These are phyloP conservation scores for Gamsiella multidivaricata DNA, from an alignment of 192 early-diverging fungal species.

Conservation along the genomic window DNA sequence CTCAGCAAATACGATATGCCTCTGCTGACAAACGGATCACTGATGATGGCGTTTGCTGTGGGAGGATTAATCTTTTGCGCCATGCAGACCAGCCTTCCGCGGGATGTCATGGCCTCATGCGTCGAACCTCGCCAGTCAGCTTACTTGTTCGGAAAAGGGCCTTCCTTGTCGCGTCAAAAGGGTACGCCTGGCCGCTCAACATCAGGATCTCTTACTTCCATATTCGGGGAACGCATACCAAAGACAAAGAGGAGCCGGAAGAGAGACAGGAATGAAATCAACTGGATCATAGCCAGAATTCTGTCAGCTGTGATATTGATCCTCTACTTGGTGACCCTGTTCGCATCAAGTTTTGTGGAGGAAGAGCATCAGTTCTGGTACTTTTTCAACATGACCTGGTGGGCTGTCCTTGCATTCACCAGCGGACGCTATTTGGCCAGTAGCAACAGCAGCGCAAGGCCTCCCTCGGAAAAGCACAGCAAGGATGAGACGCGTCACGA, in stretches of 20 bases:
- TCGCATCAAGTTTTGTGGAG: constrained; percentile 78
- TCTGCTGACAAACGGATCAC: constrained; percentile 45
- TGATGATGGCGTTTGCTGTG: constrained; percentile 47
- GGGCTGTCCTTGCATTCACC: constrained; percentile 53
- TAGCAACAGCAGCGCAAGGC: background rate
- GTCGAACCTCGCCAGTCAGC: constrained; percentile 7
- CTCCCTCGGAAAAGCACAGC: background rate
- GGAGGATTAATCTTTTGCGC: constrained; percentile 33
- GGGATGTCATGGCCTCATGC: constrained; percentile 33
- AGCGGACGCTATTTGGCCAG: constrained; percentile 51
- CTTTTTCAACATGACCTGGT: constrained; percentile 74
- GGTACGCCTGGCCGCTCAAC: background rate
- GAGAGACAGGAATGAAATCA: constrained; percentile 19
- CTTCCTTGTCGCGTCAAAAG: background rate
- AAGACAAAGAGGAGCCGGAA: background rate
- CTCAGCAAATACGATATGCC: constrained; percentile 55
- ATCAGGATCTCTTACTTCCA: too few species aligned
- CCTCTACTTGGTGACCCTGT: constrained; percentile 65
- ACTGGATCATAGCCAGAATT: constrained; percentile 12
- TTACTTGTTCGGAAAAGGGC: too few species aligned
- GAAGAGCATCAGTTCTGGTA: constrained; percentile 84
- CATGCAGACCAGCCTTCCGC: constrained; percentile 31
- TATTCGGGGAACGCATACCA: background rate
- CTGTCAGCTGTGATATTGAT: constrained; percentile 42
- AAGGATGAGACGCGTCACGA: background rate